Base-by-base conservation (phyloP, 768 basidiomycete species). In the Tricholoma flavovirens region DNA sequence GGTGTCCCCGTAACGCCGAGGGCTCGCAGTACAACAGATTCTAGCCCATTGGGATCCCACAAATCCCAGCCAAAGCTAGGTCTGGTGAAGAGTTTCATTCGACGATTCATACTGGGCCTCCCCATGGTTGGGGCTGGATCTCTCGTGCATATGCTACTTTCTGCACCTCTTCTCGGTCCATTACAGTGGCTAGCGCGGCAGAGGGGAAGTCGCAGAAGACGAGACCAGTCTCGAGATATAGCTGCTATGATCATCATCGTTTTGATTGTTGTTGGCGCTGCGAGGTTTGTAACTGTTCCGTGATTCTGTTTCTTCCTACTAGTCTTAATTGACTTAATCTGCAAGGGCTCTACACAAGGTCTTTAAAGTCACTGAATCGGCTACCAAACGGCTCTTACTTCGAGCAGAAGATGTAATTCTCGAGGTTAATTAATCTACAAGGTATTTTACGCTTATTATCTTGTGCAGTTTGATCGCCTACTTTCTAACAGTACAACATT, bases 371-470 rank as follows among this genome's bases (percentile, higher is more conserved):
- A 90, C 87, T 1, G 77, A 87, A 64, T 73, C 65, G 33, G 63
- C 80, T 30, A 79, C 86, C 1, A 83, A 85, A 63, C 77, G 82
- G 21, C 53, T 87, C 19, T 73, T 92, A 32, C 73, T 83, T 8
- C 81, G 86, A 30, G 89, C 89, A 4, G 90, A 92, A 65, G 86
- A 90, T 67, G 86, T 83, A 2, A 91, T 92, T 57, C 72, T 92
- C 33, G 90, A 92, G 69, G 90, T 91, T 52, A 77, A 77, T 59
- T 82, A 68, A 74, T 14, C 15, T 17, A 7, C 15, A n/a, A 46
- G 22, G 26, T 17, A 48, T 7, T 48, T 9, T 8, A 29, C 8
- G 6, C 11, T 24, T 45, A 22, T 19, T 45, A 1, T 12, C 24
- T 12, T 14, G 21, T 45, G 9, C 11, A 12, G 43, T 5, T 17